A percentile compares a stretch with the other conserved stretches of the same genome.
Evolutionary conservation across 163 green algal species (phyloP).

Genomic region (Volvox carteri): DNA sequence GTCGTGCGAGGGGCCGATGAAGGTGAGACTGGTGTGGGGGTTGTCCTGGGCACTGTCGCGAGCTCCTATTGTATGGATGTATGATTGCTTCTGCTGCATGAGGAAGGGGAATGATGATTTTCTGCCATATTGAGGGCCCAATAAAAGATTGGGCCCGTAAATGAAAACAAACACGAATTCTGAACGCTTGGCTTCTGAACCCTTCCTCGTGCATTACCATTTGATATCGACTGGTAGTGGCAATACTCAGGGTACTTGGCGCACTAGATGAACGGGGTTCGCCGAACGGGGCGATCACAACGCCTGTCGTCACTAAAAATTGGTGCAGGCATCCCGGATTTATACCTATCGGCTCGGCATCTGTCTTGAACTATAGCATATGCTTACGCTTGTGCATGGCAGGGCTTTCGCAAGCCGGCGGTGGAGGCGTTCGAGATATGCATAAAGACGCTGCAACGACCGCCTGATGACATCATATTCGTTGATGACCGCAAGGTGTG

Average conservation of each 20-base stretch:
- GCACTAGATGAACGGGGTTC: too few species aligned
- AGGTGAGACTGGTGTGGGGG: constrained; percentile 73
- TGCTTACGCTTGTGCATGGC: not conserved
- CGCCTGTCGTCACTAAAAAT: too few species aligned
- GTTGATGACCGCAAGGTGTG: constrained; percentile 75
- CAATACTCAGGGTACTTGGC: too few species aligned
- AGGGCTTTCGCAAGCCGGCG: constrained; percentile 80
- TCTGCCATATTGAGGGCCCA: constrained; percentile 62
- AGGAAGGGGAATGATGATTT: constrained; percentile 51
- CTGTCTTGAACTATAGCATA: not conserved
- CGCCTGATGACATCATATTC: constrained; percentile 67
- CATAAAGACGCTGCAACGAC: constrained; percentile 53
- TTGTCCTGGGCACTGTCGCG: not conserved
- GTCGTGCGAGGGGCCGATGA: constrained; percentile 83
- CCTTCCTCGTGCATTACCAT: not conserved
- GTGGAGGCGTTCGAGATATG: constrained; percentile 68
- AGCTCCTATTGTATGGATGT: not conserved
- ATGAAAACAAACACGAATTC: constrained; percentile 65
- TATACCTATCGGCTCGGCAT: not conserved
- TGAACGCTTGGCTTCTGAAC: constrained; percentile 75
- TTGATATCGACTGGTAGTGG: too few species aligned
- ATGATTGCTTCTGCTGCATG: not conserved
- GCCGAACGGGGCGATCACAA: too few species aligned
- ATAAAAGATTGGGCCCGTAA: constrained; percentile 56
- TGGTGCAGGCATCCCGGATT: too few species aligned